Evolutionary conservation across 1,284 basidiomycete species (phyloP), one percentile per base, ranked within the genome.

Genomic region (Pseudozyma hubeiensis): DNA sequence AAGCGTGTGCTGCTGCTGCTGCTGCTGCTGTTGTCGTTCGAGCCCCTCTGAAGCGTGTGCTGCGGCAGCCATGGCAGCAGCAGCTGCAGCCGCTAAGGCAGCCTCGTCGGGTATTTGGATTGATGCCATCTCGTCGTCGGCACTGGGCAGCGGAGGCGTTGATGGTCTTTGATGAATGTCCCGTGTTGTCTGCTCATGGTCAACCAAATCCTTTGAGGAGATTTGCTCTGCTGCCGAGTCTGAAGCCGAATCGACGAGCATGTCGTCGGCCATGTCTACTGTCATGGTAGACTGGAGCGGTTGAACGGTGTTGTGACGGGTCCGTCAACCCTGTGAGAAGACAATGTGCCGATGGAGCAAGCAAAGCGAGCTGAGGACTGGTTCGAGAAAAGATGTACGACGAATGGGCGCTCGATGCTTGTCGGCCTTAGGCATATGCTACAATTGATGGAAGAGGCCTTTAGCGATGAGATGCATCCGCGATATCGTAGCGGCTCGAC

Each of bases 41-140:
- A 50, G 1, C 24, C 35, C 37, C 5, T 51, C 35, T 34, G 39
- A 4, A 24, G 35, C 53, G 34, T 70, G 66, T 14, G 64, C 73
- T 6, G 67, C 73, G 1, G 64, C 69, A 7, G 72, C 72, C 64
- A 70, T 67, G 3, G 73, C 73, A 29, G 73, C 73, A 5, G 67
- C 73, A 8, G 73, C 73, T 1, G 73, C 73, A 6, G 63, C 24
- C 24, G 24, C 73, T 6, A 70, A 33, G 4, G 73, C 67, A 7
- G 68, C 67, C 41, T 75, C 73, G 24, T 75, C 67, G 0, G 73
- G 66, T 31, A 65, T 9, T 3, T 40, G 52, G 29, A 65, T 54
- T 8, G 56, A 65, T 7, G 56, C 19, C 19, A 59, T 53, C 3
- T 30, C 52, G 7, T 45, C 30, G 31, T 47, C 55, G 6, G 41